Percentiles rank a stretch among this genome's conserved stretches.
Evolutionary conservation across 164 flowering plant species (phyloP).

Genomic region (Aristolochia fimbriata): DNA sequence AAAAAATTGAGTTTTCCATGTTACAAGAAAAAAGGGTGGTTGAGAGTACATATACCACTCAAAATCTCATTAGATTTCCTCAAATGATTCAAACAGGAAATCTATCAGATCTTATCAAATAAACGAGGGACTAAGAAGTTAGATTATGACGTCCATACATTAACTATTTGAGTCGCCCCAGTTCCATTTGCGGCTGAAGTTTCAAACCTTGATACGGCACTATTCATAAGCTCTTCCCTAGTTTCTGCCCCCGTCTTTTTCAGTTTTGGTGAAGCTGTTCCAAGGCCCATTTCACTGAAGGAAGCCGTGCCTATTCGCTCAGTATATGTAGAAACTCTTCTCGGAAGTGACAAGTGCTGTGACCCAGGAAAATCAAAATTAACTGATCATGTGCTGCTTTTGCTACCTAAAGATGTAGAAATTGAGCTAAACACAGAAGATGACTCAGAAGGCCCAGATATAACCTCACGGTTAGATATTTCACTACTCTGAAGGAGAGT

Average conservation of each 20-base stretch:
- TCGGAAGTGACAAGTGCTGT: conserved; percentile 33
- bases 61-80: neutral
- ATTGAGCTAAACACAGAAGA: conserved; percentile 22
- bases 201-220: conserved; percentile 46
- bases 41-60: neutral
- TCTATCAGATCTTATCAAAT: neutral
- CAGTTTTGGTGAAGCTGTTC: conserved; percentile 73
- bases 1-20: neutral
- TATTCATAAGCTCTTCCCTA: conserved; percentile 56
- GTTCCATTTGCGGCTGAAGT: conserved; percentile 28
- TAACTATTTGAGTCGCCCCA: conserved; percentile 27
- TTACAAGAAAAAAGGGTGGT: neutral
- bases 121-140: no score
- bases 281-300: conserved; percentile 44
- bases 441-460: conserved; percentile 35
- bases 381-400: conserved; percentile 26
- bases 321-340: conserved; percentile 71
- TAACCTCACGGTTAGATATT: conserved; percentile 35
- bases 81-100: neutral
- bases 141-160: conserved; percentile 25
- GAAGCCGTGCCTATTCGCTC: conserved; percentile 82
- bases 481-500: conserved; percentile 38
- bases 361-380: conserved; percentile 41
- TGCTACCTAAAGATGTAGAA: conserved; percentile 30
- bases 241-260: conserved; percentile 91